Evolutionary conservation across 345 rosid genomes (phyloP), one percentile per base, ranked within the genome.

Genomic region (Populus nigra): DNA sequence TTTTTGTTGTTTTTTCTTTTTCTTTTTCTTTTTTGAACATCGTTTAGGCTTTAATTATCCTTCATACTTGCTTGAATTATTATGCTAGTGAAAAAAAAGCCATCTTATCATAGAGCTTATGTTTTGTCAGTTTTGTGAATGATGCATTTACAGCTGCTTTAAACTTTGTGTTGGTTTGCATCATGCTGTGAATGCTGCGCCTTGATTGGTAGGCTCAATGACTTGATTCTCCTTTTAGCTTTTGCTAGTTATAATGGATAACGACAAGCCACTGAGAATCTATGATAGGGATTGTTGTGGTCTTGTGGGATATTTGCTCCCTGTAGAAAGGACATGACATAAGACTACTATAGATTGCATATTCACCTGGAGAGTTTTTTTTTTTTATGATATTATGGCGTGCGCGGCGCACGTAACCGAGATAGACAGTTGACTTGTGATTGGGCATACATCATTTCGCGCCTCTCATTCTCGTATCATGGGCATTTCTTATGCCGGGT

Each of bases 31-130:
- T 10, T 39, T 10, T 2, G 45, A 41, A 41, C 45, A 41, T 41
- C 45, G 70, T 59, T 65, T 76, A 80, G 80, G 81, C 77, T 50
- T 72, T 67, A 78, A 47, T 5, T 66, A 31, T 78, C 36, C 20
- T 66, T 66, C 33, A 11, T 68, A 67, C 67, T 65, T 5, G 80
- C 31, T 22, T 73, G 45, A 66, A 71, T 79, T 12, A 10, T 79
- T 33, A 38, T 73, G 73, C 73, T 73, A 50, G 55, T 71, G 7
- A 49, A 65, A 41, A n/a, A n/a, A 57, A n/a, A n/a, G 65, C 61
- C 69, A 57, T 66, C 22, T 12, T 57, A 27, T 66, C 15, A n/a
- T 57, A 22, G 12, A 74, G 43, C 68, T 43, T 49, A 66, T 31
- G 23, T 65, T 76, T 49, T 77, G 79, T 67, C 63, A 4, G 67